phyloP scores from a whole-genome alignment of 495 filamentous ascomycete species.

The Lepidopterella palustris region DNA sequence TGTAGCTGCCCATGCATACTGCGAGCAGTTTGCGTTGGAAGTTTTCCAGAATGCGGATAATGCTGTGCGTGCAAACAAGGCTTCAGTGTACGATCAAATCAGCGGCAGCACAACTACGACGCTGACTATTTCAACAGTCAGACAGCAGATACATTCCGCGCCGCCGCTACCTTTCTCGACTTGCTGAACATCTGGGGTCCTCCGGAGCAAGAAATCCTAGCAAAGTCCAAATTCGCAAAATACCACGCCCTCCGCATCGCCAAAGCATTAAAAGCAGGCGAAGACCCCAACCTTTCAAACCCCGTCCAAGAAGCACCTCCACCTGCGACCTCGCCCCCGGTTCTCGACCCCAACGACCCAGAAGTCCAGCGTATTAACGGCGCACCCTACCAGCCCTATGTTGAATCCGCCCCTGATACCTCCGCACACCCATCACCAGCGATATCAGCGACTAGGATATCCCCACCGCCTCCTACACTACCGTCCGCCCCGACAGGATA shows the following conservation, averaged over 20 bases:
- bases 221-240: constrained; percentile 92
- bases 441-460: constrained; percentile 15
- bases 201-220: constrained; percentile 65
- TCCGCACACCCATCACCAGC: constrained; percentile 46
- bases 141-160: constrained; percentile 89
- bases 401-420: constrained; percentile 24
- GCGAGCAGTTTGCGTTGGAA: constrained; percentile 87
- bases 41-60: constrained; percentile 79
- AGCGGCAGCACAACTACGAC: background rate
- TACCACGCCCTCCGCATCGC: constrained; percentile 88
- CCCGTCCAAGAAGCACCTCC: constrained; percentile 51
- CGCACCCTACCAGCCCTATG: constrained; percentile 32
- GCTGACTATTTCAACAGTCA: constrained; percentile 48
- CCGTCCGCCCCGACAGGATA: constrained; percentile 14
- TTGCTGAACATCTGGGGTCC: constrained; percentile 75
- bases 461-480: constrained; percentile 14
- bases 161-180: constrained; percentile 86
- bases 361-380: constrained; percentile 52
- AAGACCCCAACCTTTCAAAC: constrained; percentile 88
- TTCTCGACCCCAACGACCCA: constrained; percentile 53
- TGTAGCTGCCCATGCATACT: constrained; percentile 76
- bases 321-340: constrained; percentile 34
- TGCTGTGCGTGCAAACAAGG: constrained; percentile 73
- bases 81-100: constrained; percentile 59
- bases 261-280: constrained; percentile 83